Base-by-base conservation (phyloP, 495 filamentous ascomycete genomes). In the Pseudomonodictys pantanalensis region DNA sequence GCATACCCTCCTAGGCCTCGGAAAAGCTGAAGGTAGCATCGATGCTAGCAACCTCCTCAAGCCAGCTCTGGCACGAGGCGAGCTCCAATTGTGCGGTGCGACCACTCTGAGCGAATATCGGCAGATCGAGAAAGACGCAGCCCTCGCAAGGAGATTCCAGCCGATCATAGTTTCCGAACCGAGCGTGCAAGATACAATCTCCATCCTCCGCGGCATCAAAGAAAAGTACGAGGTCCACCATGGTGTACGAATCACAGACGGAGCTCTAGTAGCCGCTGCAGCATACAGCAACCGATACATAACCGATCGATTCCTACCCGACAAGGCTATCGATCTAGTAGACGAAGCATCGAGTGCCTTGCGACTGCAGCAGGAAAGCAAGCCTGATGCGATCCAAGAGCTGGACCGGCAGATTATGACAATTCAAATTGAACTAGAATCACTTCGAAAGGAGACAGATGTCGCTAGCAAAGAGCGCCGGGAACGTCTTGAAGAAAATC, bases 201-300 rank as follows among this genome's bases (percentile, higher is more conserved):
- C 91, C 52, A 98, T 98, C 56, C 80, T 98, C 0, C 86, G 93
- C 67, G 93, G 92, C 52, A 96, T 98, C 74, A 97, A 96, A 68
- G 90, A 97, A 62, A 86, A 88, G 51, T 98, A 98, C 67, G 93
- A 98, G 71, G 90, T 97, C 12, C 93, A 98, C 66, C 93, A 98
- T 70, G 87, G 87, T 66, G 92, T 97, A 5, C 79, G 92, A 55
- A 97, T 98, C 58, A 95, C 91, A 0, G 93, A 97, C 69, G 88
- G 84, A 20, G 92, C 93, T 11, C 78, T 97, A 17, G 92, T 98
- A 6, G 88, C 93, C 3, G 93, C 93, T 17, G 92, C 93, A 8
- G 88, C 88, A 0, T 88, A 92, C 71, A 91, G 88, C 51, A 97
- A 97, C 66, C 88, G 93, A 28, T 98, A 98, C 68, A 93, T 98